Conservation (phyloP, 1,284 basidiomycete species). For the Phylloporus sp. region DNA sequence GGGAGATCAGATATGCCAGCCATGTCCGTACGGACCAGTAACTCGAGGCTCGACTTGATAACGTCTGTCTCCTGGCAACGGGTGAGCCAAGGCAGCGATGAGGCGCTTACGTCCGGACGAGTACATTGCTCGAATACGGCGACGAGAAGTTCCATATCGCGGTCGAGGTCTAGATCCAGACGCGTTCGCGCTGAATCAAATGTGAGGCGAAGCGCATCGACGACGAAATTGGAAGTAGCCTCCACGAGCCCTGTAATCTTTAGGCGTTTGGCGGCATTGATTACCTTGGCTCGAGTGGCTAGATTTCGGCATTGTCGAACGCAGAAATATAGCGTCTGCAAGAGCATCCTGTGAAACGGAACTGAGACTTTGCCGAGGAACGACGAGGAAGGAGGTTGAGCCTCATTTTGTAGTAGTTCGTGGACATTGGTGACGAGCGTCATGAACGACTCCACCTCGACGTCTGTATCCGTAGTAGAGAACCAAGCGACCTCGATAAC, state of each 20-base stretch:
- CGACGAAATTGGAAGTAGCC: slow-evolving; percentile 62
- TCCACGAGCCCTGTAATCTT: slow-evolving; percentile 64
- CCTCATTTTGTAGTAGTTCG: slow-evolving; percentile 71
- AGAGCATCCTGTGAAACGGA: slow-evolving; percentile 80
- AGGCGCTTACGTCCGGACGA: slow-evolving; percentile 64
- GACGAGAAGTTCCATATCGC: slow-evolving; percentile 80
- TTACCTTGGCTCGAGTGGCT: slow-evolving; percentile 48
- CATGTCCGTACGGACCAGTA: slow-evolving; percentile 72
- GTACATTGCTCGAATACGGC: slow-evolving; percentile 84
- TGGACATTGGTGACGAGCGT: slow-evolving; percentile 64
- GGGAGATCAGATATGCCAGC: slow-evolving; percentile 67
- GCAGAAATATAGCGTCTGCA: slow-evolving; percentile 83
- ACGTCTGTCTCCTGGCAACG: slow-evolving; percentile 84
- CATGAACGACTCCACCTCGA: slow-evolving; percentile 64
- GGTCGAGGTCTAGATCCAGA: slow-evolving; percentile 67
- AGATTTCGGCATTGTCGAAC: slow-evolving; percentile 63
- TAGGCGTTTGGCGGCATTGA: slow-evolving; percentile 66
- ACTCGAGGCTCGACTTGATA: slow-evolving; percentile 75
- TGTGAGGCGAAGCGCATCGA: slow-evolving; percentile 71
- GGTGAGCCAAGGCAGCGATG: slow-evolving; percentile 76
- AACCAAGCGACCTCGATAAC: slow-evolving; percentile 83
- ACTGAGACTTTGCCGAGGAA: slow-evolving; percentile 68
- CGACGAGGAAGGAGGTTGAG: slow-evolving; percentile 77
- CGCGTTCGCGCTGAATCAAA: slow-evolving; percentile 67
- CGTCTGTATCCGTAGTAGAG: slow-evolving; percentile 58